A percentile compares a stretch with the other conserved stretches of the same genome.
These are phyloP conservation scores for Sporothrix brasiliensis DNA, from an alignment of 2,329 filamentous ascomycete genomes.

Conservation along the genomic window DNA sequence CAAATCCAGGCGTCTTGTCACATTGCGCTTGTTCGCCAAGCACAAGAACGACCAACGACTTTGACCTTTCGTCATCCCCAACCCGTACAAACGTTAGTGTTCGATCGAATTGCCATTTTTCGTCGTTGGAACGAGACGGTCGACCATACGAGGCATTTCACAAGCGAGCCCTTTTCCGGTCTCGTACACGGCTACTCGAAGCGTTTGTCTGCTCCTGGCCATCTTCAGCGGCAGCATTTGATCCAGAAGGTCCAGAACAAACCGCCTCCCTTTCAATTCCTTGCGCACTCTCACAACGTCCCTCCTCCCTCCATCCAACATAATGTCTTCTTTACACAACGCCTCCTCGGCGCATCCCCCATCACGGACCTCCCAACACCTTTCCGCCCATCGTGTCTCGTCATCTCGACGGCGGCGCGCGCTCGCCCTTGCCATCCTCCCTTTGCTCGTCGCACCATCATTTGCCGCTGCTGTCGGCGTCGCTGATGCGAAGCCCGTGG, in stretches of 20 bases:
- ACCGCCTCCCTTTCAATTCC: neutral
- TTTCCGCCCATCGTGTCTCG: conserved; percentile 8
- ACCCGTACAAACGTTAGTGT: neutral
- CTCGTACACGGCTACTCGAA: neutral
- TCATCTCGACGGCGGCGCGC: conserved; percentile 30
- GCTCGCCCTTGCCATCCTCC: conserved; percentile 33
- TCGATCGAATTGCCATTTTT: neutral
- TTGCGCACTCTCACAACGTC: neutral
- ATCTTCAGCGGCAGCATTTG: neutral
- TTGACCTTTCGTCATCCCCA: neutral
- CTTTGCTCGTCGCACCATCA: conserved; percentile 33
- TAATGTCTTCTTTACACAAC: conserved; percentile 27
- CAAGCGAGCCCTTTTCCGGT: neutral
- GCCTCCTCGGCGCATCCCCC: conserved; percentile 28
- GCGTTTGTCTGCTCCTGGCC: neutral
- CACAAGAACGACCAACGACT: conserved; percentile 22
- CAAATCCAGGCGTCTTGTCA: neutral
- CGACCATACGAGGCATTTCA: neutral
- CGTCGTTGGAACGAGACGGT: neutral
- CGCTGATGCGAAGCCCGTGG: conserved; percentile 10
- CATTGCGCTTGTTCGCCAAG: conserved; percentile 1
- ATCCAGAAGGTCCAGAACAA: neutral
- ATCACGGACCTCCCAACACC: conserved; percentile 14
- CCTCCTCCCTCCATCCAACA: neutral
- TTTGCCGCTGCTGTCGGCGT: conserved; percentile 27